Evolutionary conservation across 306 rosid genomes (phyloP).

Genomic region (Cicer cuneatum): DNA sequence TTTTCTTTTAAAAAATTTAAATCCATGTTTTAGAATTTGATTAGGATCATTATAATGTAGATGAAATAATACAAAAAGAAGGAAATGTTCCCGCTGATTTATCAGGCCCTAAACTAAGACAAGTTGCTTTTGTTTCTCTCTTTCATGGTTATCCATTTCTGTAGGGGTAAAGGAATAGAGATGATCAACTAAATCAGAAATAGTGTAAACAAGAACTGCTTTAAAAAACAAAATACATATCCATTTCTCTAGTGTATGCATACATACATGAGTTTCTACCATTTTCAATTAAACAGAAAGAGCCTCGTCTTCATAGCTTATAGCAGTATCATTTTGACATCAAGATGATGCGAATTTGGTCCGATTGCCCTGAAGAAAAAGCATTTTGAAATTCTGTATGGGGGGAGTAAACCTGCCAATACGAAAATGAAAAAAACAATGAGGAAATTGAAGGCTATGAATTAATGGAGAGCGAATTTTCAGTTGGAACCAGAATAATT

Average conservation of each 20-base stretch:
- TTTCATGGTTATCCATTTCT: constrained; percentile 1
- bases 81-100: neutral
- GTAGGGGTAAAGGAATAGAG: neutral
- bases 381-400: constrained; percentile 10
- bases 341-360: constrained; percentile 43
- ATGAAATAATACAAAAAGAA: neutral
- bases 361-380: constrained; percentile 54
- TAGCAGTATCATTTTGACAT: neutral
- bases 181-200: neutral
- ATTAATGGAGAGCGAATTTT: neutral
- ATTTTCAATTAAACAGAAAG: neutral
- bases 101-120: neutral
- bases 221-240: neutral
- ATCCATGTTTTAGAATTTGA: neutral
- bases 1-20: neutral
- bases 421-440: constrained; percentile 10
- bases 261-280: neutral
- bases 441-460: constrained; percentile 17
- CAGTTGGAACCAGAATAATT: neutral
- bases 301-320: neutral
- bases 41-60: neutral
- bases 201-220: neutral
- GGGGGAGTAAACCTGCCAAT: constrained; percentile 28
- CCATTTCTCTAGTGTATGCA: too few relatives aligned
- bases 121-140: neutral